These are phyloP conservation scores for Candida anglica DNA, from an alignment of 805 yeast genomes.

Conservation along the genomic window DNA sequence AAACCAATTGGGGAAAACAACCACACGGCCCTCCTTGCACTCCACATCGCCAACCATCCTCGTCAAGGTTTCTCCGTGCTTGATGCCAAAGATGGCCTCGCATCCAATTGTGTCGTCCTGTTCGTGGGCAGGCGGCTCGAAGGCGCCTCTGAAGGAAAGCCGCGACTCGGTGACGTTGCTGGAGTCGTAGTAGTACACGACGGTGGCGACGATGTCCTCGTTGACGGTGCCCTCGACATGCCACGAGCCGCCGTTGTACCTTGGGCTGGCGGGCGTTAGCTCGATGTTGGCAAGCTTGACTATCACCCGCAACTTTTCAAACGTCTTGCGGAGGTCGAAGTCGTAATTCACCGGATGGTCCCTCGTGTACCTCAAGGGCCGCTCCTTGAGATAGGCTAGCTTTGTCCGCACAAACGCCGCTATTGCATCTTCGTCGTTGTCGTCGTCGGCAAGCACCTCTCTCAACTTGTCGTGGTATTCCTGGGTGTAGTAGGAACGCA, in stretches of 20 bases:
- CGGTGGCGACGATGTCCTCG: constrained; percentile 40
- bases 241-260: constrained; percentile 39
- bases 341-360: constrained; percentile 1
- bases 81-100: constrained; percentile 22
- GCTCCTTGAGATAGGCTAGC: neutral
- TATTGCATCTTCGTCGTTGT: neutral
- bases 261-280: constrained; percentile 36
- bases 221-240: constrained; percentile 40
- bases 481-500: constrained; percentile 12
- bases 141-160: constrained; percentile 24
- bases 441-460: neutral
- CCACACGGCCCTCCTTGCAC: constrained; percentile 20
- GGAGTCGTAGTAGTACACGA: constrained; percentile 35
- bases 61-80: constrained; percentile 23
- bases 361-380: neutral
- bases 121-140: constrained; percentile 29
- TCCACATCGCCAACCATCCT: constrained; percentile 21
- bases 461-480: constrained; percentile 6
- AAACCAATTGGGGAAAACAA: constrained; percentile 35
- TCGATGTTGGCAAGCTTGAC: constrained; percentile 38
- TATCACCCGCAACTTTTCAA: constrained; percentile 29
- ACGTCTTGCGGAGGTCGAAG: constrained; percentile 11
- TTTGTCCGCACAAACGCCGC: constrained; percentile 2
- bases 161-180: constrained; percentile 33
- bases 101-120: constrained; percentile 26